These are phyloP conservation scores for Cordia subcordata DNA, from an alignment of 257 asterid species.

Conservation along the genomic window DNA sequence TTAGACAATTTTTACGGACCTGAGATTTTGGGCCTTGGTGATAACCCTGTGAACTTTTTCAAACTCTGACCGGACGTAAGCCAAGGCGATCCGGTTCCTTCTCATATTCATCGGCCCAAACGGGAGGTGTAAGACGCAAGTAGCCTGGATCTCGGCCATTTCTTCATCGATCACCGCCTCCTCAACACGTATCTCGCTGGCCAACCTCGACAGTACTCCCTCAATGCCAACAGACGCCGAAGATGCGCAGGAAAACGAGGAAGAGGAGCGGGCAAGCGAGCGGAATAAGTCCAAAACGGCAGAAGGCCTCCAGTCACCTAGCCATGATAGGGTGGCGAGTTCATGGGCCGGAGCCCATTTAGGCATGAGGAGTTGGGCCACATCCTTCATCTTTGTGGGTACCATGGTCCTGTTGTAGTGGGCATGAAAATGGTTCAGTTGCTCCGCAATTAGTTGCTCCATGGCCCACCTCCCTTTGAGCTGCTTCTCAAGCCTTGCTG, in stretches of 20 bases:
- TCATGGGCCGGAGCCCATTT: conserved; percentile 58
- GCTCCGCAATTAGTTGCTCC: conserved; percentile 60
- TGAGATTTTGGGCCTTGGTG: conserved; percentile 68
- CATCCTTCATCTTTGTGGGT: conserved; percentile 47
- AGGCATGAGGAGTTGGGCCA: conserved; percentile 63
- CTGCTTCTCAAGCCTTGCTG: conserved; percentile 65
- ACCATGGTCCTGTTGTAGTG: conserved; percentile 35
- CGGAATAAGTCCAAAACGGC: conserved; percentile 55
- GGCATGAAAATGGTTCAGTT: conserved; percentile 44
- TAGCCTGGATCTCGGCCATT: conserved; percentile 79
- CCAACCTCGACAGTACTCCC: conserved; percentile 44
- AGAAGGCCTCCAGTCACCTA: conserved; percentile 96
- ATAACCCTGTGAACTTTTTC: conserved; percentile 61
- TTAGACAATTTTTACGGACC: conserved; percentile 25
- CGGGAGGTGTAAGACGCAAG: conserved; percentile 64
- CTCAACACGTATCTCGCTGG: conserved; percentile 64
- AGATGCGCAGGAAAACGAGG: conserved; percentile 12
- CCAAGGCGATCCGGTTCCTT: conserved; percentile 20
- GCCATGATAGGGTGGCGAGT: conserved; percentile 64
- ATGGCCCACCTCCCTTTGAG: conserved; percentile 66
- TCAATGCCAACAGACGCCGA: conserved; percentile 37
- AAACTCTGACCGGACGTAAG: conserved; percentile 47
- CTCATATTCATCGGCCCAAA: conserved; percentile 35
- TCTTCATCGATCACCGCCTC: conserved; percentile 89
- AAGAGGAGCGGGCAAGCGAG: conserved; percentile 32